These are phyloP conservation scores for Trametes coccinea DNA, from an alignment of 768 basidiomycete species.

Conservation along the genomic window DNA sequence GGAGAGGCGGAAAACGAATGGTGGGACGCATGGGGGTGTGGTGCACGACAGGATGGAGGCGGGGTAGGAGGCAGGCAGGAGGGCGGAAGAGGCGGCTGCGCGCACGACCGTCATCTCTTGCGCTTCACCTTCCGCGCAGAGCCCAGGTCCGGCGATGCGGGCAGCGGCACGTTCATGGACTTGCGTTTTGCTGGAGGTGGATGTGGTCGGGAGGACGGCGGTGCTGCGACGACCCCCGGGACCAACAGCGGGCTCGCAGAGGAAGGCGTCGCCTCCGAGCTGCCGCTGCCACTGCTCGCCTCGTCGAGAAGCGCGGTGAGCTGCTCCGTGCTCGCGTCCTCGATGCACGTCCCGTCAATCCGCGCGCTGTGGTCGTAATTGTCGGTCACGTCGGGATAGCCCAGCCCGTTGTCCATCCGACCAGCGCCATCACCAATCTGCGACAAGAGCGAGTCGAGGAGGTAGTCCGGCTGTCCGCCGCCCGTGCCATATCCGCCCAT, in stretches of 20 bases:
- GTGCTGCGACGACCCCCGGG: neutral
- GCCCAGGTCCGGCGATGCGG: slow-evolving; percentile 7
- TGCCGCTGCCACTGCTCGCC: slow-evolving; percentile 21
- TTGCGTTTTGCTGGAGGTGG: slow-evolving; percentile 32
- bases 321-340: slow-evolving; percentile 37
- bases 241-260: slow-evolving; percentile 8
- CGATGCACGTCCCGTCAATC: slow-evolving; percentile 35
- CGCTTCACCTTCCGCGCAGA: slow-evolving; percentile 28
- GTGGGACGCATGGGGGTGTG: too few species aligned
- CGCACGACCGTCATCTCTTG: slow-evolving; percentile 24
- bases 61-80: too few species aligned
- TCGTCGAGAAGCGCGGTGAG: slow-evolving; percentile 47
- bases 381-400: slow-evolving; percentile 35
- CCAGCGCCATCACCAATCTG: slow-evolving; percentile 10
- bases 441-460: slow-evolving; percentile 18
- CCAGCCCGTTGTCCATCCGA: neutral
- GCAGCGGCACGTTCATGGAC: slow-evolving; percentile 29
- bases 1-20: neutral
- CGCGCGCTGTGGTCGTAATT: slow-evolving; percentile 35
- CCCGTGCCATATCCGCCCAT: neutral
- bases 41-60: too few species aligned
- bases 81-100: neutral
- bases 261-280: slow-evolving; percentile 30
- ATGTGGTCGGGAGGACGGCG: neutral
- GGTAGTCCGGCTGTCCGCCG: slow-evolving; percentile 12